A percentile compares a stretch with the other conserved stretches of the same genome.
phyloP scores from a whole-genome alignment of 2,329 filamentous ascomycete species.

The Fusarium torreyae region DNA sequence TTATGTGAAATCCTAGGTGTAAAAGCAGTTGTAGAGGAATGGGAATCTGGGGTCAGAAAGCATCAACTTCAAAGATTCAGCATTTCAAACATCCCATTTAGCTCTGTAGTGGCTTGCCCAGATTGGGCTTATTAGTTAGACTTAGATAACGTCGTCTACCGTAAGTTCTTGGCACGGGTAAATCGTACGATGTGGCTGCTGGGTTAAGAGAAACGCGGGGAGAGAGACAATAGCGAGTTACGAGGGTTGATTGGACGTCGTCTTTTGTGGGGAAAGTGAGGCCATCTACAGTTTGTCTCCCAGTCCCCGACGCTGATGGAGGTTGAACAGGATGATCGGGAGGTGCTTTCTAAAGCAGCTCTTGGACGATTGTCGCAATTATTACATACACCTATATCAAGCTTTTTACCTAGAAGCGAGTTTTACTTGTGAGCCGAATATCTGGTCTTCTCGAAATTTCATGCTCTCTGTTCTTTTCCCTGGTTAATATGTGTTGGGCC shows the following conservation, averaged over 20 bases:
- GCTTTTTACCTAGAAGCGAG: no score
- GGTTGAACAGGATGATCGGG: not conserved
- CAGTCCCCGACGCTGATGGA: not conserved
- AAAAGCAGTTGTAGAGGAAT: not conserved
- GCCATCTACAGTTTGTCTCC: constrained; percentile 7
- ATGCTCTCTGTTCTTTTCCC: no score
- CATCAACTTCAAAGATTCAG: constrained; percentile 6
- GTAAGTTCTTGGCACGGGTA: constrained; percentile 9
- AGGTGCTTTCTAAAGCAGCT: no score
- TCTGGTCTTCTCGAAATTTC: no score
- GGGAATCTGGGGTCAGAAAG: not conserved
- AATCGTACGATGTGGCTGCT: constrained; percentile 12
- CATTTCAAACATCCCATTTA: not conserved
- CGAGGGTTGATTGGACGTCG: not conserved
- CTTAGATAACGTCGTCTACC: not conserved
- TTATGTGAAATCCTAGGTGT: not conserved
- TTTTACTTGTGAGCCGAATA: no score
- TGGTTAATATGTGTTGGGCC: no score
- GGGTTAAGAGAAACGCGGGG: constrained; percentile 4
- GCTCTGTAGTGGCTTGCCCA: constrained; percentile 10
- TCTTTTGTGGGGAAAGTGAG: constrained; percentile 14
- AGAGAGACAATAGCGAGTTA: not conserved
- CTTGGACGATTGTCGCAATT: no score
- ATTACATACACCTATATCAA: no score
- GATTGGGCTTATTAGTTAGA: not conserved